Evolutionary conservation across 768 basidiomycete genomes (phyloP).

Genomic region (Coprinopsis strossmayeri): DNA sequence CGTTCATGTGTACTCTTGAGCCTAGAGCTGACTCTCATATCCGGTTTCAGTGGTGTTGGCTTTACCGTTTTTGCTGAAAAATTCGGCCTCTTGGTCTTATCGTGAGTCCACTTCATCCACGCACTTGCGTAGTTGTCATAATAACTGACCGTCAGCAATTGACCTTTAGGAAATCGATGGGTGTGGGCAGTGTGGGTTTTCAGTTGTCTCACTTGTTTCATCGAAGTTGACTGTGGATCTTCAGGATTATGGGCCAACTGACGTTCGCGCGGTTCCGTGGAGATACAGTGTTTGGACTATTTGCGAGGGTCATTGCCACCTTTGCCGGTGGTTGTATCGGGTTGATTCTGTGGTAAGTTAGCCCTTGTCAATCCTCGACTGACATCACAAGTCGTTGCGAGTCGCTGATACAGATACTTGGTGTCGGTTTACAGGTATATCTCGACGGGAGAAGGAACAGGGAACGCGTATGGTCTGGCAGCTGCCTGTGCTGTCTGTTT

Average conservation of each 20-base stretch:
- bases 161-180: conserved; percentile 50
- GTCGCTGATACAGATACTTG: no score
- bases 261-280: conserved; percentile 67
- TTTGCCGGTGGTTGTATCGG: conserved; percentile 61
- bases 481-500: conserved; percentile 63
- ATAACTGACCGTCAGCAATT: no score
- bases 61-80: conserved; percentile 52
- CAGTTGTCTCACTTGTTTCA: neutral
- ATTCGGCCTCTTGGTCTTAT: conserved; percentile 52
- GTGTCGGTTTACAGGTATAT: conserved; percentile 52
- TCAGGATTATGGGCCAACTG: conserved; percentile 69
- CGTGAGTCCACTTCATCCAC: no score
- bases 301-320: conserved; percentile 55
- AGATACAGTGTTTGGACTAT: conserved; percentile 64
- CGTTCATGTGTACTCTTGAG: neutral
- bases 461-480: conserved; percentile 65
- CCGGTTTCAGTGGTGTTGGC: conserved; percentile 35
- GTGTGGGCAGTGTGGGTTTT: conserved; percentile 62
- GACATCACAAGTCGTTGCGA: no score
- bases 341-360: conserved; percentile 56
- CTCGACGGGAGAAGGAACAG: conserved; percentile 51
- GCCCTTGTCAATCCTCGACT: neutral
- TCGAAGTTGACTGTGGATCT: neutral
- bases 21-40: conserved; percentile 23
- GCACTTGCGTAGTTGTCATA: conserved; percentile 9